Evolutionary conservation across 2,329 filamentous ascomycete genomes (phyloP).

Genomic region (Aspergillus neoniger): DNA sequence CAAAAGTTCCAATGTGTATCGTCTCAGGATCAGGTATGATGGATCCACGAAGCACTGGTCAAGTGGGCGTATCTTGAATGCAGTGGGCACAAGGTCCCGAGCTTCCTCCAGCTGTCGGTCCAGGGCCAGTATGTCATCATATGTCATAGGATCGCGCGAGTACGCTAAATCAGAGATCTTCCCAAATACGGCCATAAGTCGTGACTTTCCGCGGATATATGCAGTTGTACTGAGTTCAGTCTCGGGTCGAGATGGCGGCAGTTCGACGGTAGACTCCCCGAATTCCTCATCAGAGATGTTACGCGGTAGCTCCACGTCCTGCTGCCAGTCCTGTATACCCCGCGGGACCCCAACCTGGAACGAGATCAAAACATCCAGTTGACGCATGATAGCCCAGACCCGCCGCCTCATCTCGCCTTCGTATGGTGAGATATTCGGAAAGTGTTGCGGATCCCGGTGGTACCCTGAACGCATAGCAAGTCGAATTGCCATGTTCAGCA

Average conservation of each 20-base stretch:
- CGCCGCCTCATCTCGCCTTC: slow-evolving; percentile 57
- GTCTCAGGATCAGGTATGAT: slow-evolving; percentile 54
- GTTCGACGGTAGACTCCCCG: slow-evolving; percentile 47
- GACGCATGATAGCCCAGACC: slow-evolving; percentile 45
- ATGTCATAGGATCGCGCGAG: slow-evolving; percentile 35
- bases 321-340: slow-evolving; percentile 61
- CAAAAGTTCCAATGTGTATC: slow-evolving; percentile 54
- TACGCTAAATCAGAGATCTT: slow-evolving; percentile 41
- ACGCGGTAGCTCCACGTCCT: slow-evolving; percentile 59
- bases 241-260: slow-evolving; percentile 57
- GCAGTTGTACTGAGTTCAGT: slow-evolving; percentile 54
- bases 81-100: slow-evolving; percentile 24
- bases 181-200: slow-evolving; percentile 40
- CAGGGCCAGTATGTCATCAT: slow-evolving; percentile 40
- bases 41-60: slow-evolving; percentile 50
- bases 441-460: slow-evolving; percentile 59
- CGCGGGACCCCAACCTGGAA: slow-evolving; percentile 67
- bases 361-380: slow-evolving; percentile 62
- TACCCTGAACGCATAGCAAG: slow-evolving; percentile 65
- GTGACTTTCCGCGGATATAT: slow-evolving; percentile 40
- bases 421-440: slow-evolving; percentile 55
- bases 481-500: slow-evolving; percentile 57
- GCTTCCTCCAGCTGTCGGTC: slow-evolving; percentile 40
- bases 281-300: slow-evolving; percentile 66
- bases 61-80: slow-evolving; percentile 29